Conservation (phyloP, 116 monocot species). For the Dioscorea cayenensis region DNA sequence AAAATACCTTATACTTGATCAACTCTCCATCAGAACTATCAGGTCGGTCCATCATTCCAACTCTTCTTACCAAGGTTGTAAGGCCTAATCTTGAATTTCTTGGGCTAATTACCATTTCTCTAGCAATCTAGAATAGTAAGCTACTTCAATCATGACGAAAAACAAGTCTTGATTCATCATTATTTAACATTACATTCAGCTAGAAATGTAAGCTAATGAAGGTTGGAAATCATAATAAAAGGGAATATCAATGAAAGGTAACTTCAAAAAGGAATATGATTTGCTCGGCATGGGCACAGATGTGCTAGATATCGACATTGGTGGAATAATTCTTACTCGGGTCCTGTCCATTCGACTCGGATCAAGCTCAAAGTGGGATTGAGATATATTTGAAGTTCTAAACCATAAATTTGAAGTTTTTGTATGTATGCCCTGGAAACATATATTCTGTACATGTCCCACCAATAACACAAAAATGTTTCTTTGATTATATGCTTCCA, state of each 20-base stretch:
- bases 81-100: conserved; percentile 66
- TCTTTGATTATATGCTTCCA: too few relatives aligned
- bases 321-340: too few relatives aligned
- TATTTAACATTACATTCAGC: background rate
- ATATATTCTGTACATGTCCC: too few relatives aligned
- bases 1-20: conserved; percentile 60
- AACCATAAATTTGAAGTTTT: too few relatives aligned
- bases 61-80: conserved; percentile 49
- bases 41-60: conserved; percentile 49
- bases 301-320: too few relatives aligned
- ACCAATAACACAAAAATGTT: too few relatives aligned
- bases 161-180: background rate
- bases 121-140: conserved; percentile 51
- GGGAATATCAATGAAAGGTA: background rate
- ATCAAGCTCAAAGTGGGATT: too few relatives aligned
- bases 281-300: too few relatives aligned
- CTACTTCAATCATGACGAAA: background rate
- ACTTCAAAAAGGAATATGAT: background rate
- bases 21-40: conserved; percentile 61
- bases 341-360: too few relatives aligned
- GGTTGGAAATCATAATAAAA: background rate
- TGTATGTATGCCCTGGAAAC: too few relatives aligned
- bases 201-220: background rate
- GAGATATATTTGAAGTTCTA: too few relatives aligned
- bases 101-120: conserved; percentile 95